Evolutionary conservation across 805 yeast species (phyloP).

Genomic region (Saturnispora sekii): DNA sequence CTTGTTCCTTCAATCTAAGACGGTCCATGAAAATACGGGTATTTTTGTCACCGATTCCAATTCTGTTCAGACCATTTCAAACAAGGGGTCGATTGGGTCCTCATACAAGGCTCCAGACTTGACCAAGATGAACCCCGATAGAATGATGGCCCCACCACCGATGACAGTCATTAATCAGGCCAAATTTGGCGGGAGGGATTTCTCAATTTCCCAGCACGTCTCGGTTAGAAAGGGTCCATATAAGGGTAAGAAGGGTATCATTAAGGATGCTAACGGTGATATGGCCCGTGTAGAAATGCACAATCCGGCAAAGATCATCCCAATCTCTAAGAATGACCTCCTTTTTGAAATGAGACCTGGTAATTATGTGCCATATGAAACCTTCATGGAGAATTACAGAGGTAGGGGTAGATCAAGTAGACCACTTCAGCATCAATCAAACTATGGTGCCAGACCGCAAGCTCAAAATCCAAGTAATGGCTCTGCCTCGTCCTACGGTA

Average conservation of each 20-base stretch:
- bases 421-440: neutral
- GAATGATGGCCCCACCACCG: conserved; percentile 55
- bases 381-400: conserved; percentile 43
- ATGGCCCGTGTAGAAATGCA: conserved; percentile 90
- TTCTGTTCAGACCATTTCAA: conserved; percentile 74
- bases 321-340: conserved; percentile 70
- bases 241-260: conserved; percentile 89
- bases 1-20: conserved; percentile 73
- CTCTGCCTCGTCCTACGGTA: no score
- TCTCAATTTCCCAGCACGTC: conserved; percentile 73
- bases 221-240: conserved; percentile 85
- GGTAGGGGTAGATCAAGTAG: conserved; percentile 24
- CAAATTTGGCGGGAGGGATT: conserved; percentile 65
- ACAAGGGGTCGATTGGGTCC: conserved; percentile 64
- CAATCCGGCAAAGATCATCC: conserved; percentile 80
- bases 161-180: conserved; percentile 47
- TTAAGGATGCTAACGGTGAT: conserved; percentile 87
- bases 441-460: conserved; percentile 1
- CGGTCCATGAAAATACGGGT: conserved; percentile 78
- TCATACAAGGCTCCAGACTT: conserved; percentile 51
- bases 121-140: conserved; percentile 80
- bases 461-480: neutral
- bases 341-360: conserved; percentile 62
- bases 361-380: conserved; percentile 65
- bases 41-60: conserved; percentile 73